phyloP scores from a whole-genome alignment of 805 yeast genomes.

The Brettanomyces naardenensis region DNA sequence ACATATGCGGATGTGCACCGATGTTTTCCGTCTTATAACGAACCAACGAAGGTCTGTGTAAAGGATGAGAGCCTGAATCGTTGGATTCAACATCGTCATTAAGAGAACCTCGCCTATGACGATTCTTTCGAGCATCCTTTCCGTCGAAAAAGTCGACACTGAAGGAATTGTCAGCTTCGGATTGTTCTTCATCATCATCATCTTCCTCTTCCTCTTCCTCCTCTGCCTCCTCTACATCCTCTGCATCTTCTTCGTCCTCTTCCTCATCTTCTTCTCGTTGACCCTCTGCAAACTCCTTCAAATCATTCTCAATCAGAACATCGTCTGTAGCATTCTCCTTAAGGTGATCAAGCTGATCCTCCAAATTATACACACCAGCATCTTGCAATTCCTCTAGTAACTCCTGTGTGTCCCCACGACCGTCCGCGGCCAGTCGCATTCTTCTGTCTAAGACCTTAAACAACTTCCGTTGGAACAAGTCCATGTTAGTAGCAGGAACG shows the following conservation, averaged over 20 bases:
- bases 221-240: slow-evolving; percentile 5
- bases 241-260: slow-evolving; percentile 5
- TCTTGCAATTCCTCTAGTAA: slow-evolving; percentile 16
- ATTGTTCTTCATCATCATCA: not conserved
- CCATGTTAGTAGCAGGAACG: slow-evolving; percentile 54
- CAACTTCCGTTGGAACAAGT: slow-evolving; percentile 38
- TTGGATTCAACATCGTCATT: not conserved
- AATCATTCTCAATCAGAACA: slow-evolving; percentile 6
- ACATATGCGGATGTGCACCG: not conserved
- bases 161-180: not conserved
- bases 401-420: slow-evolving; percentile 11
- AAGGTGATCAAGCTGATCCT: slow-evolving; percentile 17
- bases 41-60: not conserved
- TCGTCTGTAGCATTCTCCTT: slow-evolving; percentile 9
- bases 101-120: not conserved
- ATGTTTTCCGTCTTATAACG: not conserved
- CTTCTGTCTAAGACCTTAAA: slow-evolving; percentile 26
- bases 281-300: slow-evolving; percentile 5
- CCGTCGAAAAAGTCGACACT: not conserved
- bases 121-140: not conserved
- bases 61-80: not conserved
- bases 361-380: slow-evolving; percentile 19
- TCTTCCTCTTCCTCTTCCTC: slow-evolving; percentile 8
- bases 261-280: not conserved
- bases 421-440: slow-evolving; percentile 8